Conservation (phyloP, 2,329 filamentous ascomycete genomes). For the Trichophyton verrucosum region DNA sequence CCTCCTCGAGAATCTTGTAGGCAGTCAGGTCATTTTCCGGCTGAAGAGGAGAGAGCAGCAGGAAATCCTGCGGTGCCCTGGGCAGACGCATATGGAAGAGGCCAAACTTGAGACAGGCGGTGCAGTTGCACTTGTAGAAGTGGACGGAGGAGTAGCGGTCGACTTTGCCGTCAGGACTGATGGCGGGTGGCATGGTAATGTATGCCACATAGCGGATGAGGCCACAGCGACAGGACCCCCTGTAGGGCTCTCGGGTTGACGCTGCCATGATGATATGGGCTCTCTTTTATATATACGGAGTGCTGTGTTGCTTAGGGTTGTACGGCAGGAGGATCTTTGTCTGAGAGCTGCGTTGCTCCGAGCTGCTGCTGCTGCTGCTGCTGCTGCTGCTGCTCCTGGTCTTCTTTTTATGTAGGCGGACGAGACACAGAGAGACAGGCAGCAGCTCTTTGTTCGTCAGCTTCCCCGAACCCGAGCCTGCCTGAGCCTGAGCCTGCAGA, state of each 20-base stretch:
- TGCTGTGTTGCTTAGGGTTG: too few relatives aligned
- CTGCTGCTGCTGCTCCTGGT: too few relatives aligned
- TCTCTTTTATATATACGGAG: too few relatives aligned
- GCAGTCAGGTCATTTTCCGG: slow-evolving; percentile 6
- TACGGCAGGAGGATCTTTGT: too few relatives aligned
- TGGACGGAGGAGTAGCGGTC: slow-evolving; percentile 4
- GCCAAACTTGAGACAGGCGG: slow-evolving; percentile 10
- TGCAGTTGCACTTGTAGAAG: slow-evolving; percentile 14
- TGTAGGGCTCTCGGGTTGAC: neutral
- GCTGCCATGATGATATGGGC: neutral
- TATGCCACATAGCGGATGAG: slow-evolving; percentile 10
- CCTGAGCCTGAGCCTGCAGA: too few relatives aligned
- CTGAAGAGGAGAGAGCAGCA: slow-evolving; percentile 10
- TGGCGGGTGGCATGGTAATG: slow-evolving; percentile 7
- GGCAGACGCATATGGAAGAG: slow-evolving; percentile 11
- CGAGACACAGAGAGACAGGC: too few relatives aligned
- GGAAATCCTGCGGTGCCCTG: slow-evolving; percentile 8
- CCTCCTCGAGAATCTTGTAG: slow-evolving; percentile 6
- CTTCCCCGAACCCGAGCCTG: too few relatives aligned
- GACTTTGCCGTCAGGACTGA: slow-evolving; percentile 1
- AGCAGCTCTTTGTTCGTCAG: too few relatives aligned
- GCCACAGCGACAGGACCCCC: slow-evolving; percentile 12
- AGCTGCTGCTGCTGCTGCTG: too few relatives aligned
- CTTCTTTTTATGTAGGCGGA: too few relatives aligned
- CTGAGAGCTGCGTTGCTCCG: too few relatives aligned